These are phyloP conservation scores for Mucor indicus DNA, from an alignment of 371 early-diverging fungal genomes.

Conservation along the genomic window DNA sequence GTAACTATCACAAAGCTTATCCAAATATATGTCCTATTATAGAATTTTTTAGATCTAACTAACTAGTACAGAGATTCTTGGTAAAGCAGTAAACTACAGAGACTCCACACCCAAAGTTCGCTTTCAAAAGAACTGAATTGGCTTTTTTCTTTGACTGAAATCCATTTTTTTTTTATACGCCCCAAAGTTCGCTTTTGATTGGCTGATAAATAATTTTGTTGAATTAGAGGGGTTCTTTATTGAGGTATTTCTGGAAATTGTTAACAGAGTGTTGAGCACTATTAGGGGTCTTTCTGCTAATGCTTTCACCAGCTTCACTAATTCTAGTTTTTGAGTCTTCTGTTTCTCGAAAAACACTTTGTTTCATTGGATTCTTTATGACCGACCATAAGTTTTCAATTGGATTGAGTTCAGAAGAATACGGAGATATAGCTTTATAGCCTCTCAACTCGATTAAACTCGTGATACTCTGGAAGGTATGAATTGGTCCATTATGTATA, in stretches of 20 bases:
- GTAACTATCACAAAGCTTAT: too few species aligned
- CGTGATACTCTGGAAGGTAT: conserved; percentile 9
- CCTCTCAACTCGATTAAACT: conserved; percentile 11
- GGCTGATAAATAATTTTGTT: too few species aligned
- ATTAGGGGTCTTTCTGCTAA: conserved; percentile 17
- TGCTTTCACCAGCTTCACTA: conserved; percentile 6
- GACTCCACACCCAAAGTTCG: too few species aligned
- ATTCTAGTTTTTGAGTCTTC: conserved; percentile 15
- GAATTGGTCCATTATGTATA: too few species aligned
- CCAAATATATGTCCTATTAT: too few species aligned
- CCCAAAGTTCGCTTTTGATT: too few species aligned
- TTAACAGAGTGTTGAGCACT: conserved; percentile 14
- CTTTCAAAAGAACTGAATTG: too few species aligned
- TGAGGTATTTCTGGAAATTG: conserved; percentile 14
- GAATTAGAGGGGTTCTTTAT: conserved; percentile 16
- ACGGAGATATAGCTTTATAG: conserved; percentile 9
- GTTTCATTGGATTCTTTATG: conserved; percentile 25
- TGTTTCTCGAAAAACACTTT: conserved; percentile 6
- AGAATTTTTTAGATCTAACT: too few species aligned
- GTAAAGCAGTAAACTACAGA: too few species aligned
- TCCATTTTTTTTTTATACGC: too few species aligned
- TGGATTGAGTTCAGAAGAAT: conserved; percentile 9
- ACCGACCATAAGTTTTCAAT: conserved; percentile 19
- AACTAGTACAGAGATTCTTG: too few species aligned
- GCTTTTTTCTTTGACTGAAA: too few species aligned